Evolutionary conservation across 345 rosid genomes (phyloP).

Genomic region (Eutrema yunnanense): DNA sequence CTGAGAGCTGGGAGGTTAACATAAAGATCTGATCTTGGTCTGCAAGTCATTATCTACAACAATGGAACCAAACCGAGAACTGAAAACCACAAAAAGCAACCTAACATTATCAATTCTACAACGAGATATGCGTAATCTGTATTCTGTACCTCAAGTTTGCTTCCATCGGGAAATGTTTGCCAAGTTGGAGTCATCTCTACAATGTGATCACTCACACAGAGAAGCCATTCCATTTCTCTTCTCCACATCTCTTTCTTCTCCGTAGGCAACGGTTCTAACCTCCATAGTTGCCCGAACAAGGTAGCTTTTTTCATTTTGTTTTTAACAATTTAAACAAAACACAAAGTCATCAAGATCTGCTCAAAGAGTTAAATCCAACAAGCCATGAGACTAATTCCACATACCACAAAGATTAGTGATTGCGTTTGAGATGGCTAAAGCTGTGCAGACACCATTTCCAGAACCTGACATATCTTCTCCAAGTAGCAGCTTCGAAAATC

Average conservation of each 20-base stretch:
- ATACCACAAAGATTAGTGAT: conserved; percentile 96
- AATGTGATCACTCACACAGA: conserved; percentile 87
- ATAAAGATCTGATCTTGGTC: conserved; percentile 86
- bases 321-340: background rate
- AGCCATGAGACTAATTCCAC: conserved; percentile 5
- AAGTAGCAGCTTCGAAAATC: conserved; percentile 86
- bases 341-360: background rate
- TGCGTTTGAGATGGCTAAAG: conserved; percentile 92
- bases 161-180: conserved; percentile 97
- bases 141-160: conserved; percentile 79
- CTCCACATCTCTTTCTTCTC: conserved; percentile 97
- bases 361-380: background rate
- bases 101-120: background rate
- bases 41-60: conserved; percentile 90
- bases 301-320: conserved; percentile 47
- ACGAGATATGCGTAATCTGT: background rate
- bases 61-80: background rate
- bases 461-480: conserved; percentile 99
- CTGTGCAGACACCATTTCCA: conserved; percentile 93
- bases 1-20: conserved; percentile 87
- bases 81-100: background rate
- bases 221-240: conserved; percentile 97
- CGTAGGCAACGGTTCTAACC: conserved; percentile 68
- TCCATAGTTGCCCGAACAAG: conserved; percentile 95
- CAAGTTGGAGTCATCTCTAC: conserved; percentile 91